Evolutionary conservation across 352 stramenopile genomes (phyloP).

Genomic region (Thalassiosira delicatula): DNA sequence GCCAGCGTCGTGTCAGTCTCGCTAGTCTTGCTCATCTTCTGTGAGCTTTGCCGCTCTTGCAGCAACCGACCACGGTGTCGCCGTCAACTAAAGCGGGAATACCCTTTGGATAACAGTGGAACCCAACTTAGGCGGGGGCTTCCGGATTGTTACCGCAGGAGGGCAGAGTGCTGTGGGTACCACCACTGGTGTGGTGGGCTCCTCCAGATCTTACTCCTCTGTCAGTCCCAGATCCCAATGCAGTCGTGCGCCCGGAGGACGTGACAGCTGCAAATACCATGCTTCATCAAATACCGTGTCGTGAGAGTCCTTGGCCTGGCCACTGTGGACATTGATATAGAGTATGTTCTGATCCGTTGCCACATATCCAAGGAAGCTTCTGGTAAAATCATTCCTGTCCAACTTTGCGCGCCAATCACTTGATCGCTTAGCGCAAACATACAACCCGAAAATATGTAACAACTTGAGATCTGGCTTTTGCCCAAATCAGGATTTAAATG

Average conservation of each 20-base stretch:
- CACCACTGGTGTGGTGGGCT: not conserved
- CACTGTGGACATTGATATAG: slow-evolving; percentile 32
- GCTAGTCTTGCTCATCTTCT: not conserved
- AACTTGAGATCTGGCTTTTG: slow-evolving; percentile 16
- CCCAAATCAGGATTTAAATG: slow-evolving; percentile 31
- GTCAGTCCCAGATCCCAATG: slow-evolving; percentile 36
- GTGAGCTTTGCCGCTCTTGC: not conserved
- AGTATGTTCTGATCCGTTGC: slow-evolving; percentile 35
- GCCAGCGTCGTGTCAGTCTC: too few species aligned
- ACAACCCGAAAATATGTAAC: slow-evolving; percentile 31
- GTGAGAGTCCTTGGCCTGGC: slow-evolving; percentile 18
- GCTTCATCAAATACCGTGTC: slow-evolving; percentile 41
- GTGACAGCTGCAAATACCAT: slow-evolving; percentile 34
- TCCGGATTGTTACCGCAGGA: too few species aligned
- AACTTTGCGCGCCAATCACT: slow-evolving; percentile 18
- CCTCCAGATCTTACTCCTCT: not conserved
- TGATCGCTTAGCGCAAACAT: slow-evolving; percentile 38
- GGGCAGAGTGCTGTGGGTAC: too few species aligned
- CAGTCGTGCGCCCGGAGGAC: slow-evolving; percentile 22
- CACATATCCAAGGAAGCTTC: slow-evolving; percentile 39
- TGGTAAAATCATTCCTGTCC: slow-evolving; percentile 28
- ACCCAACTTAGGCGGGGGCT: too few species aligned
- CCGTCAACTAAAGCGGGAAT: too few species aligned
- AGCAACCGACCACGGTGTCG: not conserved
- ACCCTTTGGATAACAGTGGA: too few species aligned